Base-by-base conservation (phyloP, 176 grass and related monocot species). In the Juncus inflexus region DNA sequence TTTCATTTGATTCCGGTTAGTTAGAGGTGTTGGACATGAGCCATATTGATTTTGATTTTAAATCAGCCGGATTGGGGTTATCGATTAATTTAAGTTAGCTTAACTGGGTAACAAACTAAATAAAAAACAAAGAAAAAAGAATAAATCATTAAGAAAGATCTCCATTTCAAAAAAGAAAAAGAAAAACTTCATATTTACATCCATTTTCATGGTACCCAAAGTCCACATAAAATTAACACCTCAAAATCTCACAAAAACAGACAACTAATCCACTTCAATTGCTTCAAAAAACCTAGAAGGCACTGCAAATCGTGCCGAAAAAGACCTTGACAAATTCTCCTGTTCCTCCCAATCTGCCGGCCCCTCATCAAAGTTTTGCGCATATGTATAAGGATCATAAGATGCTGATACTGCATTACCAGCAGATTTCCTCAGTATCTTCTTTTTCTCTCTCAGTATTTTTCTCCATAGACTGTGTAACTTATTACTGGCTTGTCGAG, bases 351-450 rank as follows among this genome's bases (percentile, higher is more conserved):
- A 89, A 47, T 28, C 19, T 0, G 83, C 67, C 7, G 72, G 63
- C 41, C 94, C 88, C 37, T 92, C 85, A 64, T 99, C 94, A 55
- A 99, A 99, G 71, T 99, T 99, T 78, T 99, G 88, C 52, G 85
- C 85, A 60, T 99, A 99, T 42, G 84, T 86, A 55, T 83, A 72
- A 2, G 67, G 83, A 75, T 96, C 91, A 76, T 96, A 96, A 0
- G 78, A 76, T 66, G 74, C 36, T 52, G 61, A 57, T 35, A 62
- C 70, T 9, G 83, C 47, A 82, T 81, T 83, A 66, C 74, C 78
- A 63, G 74, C 74, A 75, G 73, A 13, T 76, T 81, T 80, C 67
- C 84, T 77, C 41, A 86, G 78, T 8, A 81, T 86, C 77, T 79
- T 61, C 62, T 52, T 77, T 79, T 86, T 95, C 75, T 86, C 85